Base-by-base conservation (phyloP, 2,329 filamentous ascomycete genomes). In the Plectosphaerella plurivora region DNA sequence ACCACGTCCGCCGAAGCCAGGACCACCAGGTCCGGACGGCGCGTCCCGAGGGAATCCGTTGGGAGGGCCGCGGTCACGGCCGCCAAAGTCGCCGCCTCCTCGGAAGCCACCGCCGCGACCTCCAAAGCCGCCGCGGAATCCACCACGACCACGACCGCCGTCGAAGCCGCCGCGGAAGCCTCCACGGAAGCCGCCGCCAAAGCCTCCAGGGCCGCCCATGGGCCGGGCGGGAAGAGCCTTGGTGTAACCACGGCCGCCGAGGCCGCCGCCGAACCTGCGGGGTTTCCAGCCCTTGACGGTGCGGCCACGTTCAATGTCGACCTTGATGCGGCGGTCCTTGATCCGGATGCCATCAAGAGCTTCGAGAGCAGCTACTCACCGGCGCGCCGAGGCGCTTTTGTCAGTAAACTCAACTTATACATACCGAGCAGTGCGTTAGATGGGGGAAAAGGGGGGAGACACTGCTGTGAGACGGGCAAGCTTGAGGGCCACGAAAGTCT, bases 251-350 rank as follows among this genome's bases (percentile, higher is more conserved):
- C 94, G 86, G 45, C 93, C 93, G 57, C 94, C 94, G 3, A 97
- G 82, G 46, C 94, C 94, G 59, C 94, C 94, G 53, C 93, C 94
- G 50, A 96, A 87, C 58, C 94, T 87, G 60, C 89, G 87, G 56
- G 94, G 94, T 65, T 89, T 88, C 94, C 94, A 99, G 47, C 88
- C 91, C 65, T 89, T 89, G 41, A 97, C 91, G 33, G 94, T 97
- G 61, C 94, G 88, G 60, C 94, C 94, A 65, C 94, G 87, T 73
- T 99, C 94, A 55, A 97, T 93, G 67, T 99, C 94, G 64, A 97
- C 91, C 66, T 96, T 84, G 64, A 97, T 89, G 63, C 88, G 86
- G 65, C 93, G 86, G 67, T 95, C 92, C 68, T 91, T 95, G 74
- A 99, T 96, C 61, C 87, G 86, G 65, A 96, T 88, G 59, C 90